These are phyloP conservation scores for Rutstroemia sp. DNA, from an alignment of 2,329 filamentous ascomycete genomes.

Conservation along the genomic window DNA sequence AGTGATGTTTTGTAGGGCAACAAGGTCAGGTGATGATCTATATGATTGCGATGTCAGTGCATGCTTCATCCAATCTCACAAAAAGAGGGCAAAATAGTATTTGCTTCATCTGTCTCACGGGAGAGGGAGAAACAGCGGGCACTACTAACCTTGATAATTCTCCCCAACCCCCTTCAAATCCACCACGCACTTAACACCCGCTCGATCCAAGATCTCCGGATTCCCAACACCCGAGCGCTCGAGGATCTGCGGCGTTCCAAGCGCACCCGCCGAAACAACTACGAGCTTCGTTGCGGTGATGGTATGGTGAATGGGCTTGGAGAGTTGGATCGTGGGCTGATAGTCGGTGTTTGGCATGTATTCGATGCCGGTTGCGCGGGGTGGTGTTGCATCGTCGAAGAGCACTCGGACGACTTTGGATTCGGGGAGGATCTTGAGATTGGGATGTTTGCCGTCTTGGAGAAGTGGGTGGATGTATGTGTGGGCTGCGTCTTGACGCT, in stretches of 20 bases:
- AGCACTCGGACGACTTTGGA: conserved; percentile 48
- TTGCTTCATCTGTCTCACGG: background rate
- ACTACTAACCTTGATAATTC: conserved; percentile 38
- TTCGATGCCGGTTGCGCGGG: conserved; percentile 50
- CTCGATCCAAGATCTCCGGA: conserved; percentile 38
- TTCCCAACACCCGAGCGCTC: conserved; percentile 57
- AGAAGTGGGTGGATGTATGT: conserved; percentile 47
- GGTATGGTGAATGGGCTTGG: conserved; percentile 27
- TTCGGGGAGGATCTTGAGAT: conserved; percentile 52
- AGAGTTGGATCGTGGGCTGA: conserved; percentile 28
- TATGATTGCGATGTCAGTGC: no score
- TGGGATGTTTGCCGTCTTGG: conserved; percentile 42
- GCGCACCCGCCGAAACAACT: conserved; percentile 35
- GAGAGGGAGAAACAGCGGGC: background rate
- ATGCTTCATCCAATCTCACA: background rate
- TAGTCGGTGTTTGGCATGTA: conserved; percentile 43
- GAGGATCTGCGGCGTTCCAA: conserved; percentile 38
- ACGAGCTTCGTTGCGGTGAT: conserved; percentile 50
- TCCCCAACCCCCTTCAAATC: conserved; percentile 46
- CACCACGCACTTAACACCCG: conserved; percentile 39
- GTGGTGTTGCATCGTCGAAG: conserved; percentile 40
- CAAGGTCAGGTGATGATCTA: conserved; percentile 44
- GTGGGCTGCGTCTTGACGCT: conserved; percentile 51
- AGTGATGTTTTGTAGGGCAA: conserved; percentile 45
- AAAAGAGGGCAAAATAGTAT: no score